Evolutionary conservation across 208 protist genomes (phyloP).

Genomic region (Porcisia hertigi): DNA sequence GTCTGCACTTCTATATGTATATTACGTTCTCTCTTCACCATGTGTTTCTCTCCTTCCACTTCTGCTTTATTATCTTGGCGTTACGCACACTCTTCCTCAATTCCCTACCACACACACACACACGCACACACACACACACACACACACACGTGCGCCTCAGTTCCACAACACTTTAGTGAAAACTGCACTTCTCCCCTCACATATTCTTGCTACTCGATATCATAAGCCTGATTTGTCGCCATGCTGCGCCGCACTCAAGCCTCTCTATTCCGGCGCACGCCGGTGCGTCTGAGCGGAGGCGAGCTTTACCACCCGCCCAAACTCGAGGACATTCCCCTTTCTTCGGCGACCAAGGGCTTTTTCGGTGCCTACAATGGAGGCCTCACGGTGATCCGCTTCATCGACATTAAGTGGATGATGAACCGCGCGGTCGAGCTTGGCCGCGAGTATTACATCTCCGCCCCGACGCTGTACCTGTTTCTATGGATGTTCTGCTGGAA

Average conservation of each 20-base stretch:
- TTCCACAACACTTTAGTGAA: not conserved
- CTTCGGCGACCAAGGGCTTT: slow-evolving; percentile 69
- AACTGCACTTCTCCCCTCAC: not conserved
- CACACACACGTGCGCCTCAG: not conserved
- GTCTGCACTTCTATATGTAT: not conserved
- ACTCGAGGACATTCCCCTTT: slow-evolving; percentile 74
- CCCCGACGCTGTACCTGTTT: slow-evolving; percentile 80
- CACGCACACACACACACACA: not conserved
- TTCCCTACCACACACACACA: not conserved
- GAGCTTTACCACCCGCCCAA: slow-evolving; percentile 84
- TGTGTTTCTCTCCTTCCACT: not conserved
- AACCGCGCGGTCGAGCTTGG: slow-evolving; percentile 84
- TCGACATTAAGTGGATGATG: slow-evolving; percentile 93
- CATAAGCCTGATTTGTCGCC: not conserved
- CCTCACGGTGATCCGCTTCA: slow-evolving; percentile 57
- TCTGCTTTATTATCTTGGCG: slow-evolving; percentile 1
- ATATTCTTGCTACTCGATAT: not conserved
- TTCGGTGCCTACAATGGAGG: slow-evolving; percentile 80
- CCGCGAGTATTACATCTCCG: slow-evolving; percentile 87
- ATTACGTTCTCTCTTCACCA: not conserved
- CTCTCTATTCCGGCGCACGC: slow-evolving; percentile 72
- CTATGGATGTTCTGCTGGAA: slow-evolving; percentile 89
- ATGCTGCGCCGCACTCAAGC: slow-evolving; percentile 86
- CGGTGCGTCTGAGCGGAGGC: slow-evolving; percentile 68
- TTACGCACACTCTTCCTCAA: not conserved